These are phyloP conservation scores for Tympanopsis confertula DNA, from an alignment of 2,329 filamentous ascomycete species.

Conservation along the genomic window DNA sequence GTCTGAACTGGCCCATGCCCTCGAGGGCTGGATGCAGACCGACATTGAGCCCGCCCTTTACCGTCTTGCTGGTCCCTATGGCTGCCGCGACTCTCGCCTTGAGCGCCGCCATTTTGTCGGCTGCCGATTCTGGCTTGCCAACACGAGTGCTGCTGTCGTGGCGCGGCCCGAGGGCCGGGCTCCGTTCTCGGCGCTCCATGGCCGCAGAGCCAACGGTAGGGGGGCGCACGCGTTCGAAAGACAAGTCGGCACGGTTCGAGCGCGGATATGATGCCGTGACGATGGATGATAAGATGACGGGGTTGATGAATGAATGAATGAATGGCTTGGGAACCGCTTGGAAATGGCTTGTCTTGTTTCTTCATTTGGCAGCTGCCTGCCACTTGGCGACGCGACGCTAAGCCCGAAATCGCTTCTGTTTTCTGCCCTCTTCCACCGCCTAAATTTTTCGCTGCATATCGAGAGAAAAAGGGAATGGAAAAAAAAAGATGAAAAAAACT, in stretches of 20 bases:
- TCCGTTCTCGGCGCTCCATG: constrained; percentile 39
- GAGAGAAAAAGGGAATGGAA: no score
- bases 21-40: constrained; percentile 68
- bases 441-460: constrained; percentile 4
- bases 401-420: no score
- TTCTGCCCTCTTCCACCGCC: constrained; percentile 12
- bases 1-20: constrained; percentile 36
- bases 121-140: constrained; percentile 41
- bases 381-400: no score
- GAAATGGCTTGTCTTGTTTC: no score
- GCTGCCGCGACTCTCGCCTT: constrained; percentile 72
- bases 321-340: not conserved
- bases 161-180: constrained; percentile 40
- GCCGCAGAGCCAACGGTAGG: constrained; percentile 12
- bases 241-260: no score
- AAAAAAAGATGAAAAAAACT: no score
- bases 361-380: no score
- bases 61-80: constrained; percentile 39
- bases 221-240: constrained; percentile 2
- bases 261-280: no score
- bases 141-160: constrained; percentile 41
- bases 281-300: no score
- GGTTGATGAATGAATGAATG: not conserved
- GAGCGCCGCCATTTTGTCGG: constrained; percentile 63
- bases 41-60: constrained; percentile 59